Conservation (phyloP, 1,284 basidiomycete species). For the Cryptococcus wingfieldii region DNA sequence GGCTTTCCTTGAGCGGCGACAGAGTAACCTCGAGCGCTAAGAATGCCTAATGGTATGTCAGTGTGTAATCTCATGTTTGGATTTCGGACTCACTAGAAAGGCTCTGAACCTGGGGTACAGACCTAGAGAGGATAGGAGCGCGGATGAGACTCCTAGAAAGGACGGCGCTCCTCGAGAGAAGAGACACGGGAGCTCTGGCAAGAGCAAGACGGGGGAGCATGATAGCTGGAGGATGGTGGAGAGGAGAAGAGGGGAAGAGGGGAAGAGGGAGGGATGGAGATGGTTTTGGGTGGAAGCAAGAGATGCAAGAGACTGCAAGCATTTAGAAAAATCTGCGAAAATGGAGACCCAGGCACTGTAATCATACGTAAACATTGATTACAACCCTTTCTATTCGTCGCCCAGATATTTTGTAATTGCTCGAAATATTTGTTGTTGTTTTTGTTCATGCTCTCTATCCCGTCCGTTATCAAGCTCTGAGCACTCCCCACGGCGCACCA, state of each 20-base stretch:
- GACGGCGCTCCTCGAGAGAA: slow-evolving; percentile 8
- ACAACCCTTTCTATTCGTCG: not conserved
- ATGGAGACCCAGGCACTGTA: not conserved
- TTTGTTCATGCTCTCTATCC: not conserved
- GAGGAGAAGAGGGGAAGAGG: too few species aligned
- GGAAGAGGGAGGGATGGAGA: too few species aligned
- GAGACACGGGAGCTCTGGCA: slow-evolving; percentile 3
- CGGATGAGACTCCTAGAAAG: slow-evolving; percentile 1
- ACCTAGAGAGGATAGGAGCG: not conserved
- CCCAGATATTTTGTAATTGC: not conserved
- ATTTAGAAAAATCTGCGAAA: not conserved
- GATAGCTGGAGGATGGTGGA: not conserved
- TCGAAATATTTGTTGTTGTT: not conserved
- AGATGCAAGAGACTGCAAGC: too few species aligned
- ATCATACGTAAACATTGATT: not conserved
- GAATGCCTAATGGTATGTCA: slow-evolving; percentile 4
- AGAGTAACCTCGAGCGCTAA: slow-evolving; percentile 15
- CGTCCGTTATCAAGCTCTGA: not conserved
- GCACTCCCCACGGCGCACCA: not conserved
- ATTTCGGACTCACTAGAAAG: slow-evolving; percentile 5
- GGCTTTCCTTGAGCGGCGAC: slow-evolving; percentile 13
- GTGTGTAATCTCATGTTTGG: not conserved
- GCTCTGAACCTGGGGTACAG: not conserved
- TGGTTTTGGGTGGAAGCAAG: not conserved
- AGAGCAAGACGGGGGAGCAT: slow-evolving; percentile 17